Evolutionary conservation across 305 asterid genomes (phyloP).

Genomic region (Ajuga reptans): DNA sequence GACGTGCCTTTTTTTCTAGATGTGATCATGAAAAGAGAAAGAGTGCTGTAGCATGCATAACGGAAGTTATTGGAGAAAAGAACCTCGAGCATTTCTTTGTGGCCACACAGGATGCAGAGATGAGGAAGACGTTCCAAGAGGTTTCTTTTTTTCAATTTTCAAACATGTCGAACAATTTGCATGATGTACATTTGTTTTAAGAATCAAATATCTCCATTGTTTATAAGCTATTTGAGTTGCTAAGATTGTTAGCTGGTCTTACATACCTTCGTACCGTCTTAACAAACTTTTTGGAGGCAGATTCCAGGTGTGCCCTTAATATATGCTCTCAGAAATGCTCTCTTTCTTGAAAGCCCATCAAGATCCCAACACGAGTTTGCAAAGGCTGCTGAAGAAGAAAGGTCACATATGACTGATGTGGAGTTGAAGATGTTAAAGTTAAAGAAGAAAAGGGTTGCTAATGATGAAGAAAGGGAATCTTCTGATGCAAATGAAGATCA

Average conservation of each 20-base stretch:
- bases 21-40: slow-evolving; percentile 76
- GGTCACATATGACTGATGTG: slow-evolving; percentile 60
- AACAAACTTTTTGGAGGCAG: slow-evolving; percentile 34
- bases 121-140: slow-evolving; percentile 66
- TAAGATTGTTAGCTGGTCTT: neutral
- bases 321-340: slow-evolving; percentile 71
- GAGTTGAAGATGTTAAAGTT: slow-evolving; percentile 47
- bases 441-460: slow-evolving; percentile 33
- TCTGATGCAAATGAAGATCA: slow-evolving; percentile 42
- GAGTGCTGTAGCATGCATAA: slow-evolving; percentile 61
- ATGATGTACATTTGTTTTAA: neutral
- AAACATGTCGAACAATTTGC: neutral
- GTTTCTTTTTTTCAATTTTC: slow-evolving; percentile 27
- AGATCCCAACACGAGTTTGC: slow-evolving; percentile 53
- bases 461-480: slow-evolving; percentile 40
- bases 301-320: slow-evolving; percentile 87
- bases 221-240: neutral
- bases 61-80: slow-evolving; percentile 65
- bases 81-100: slow-evolving; percentile 78
- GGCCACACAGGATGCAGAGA: slow-evolving; percentile 85
- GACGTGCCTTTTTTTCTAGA: slow-evolving; percentile 32
- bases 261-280: neutral
- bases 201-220: neutral
- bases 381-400: slow-evolving; percentile 62
- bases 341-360: slow-evolving; percentile 84